Base-by-base conservation (phyloP, 345 rosid species). In the Mallotus nudiflorus region DNA sequence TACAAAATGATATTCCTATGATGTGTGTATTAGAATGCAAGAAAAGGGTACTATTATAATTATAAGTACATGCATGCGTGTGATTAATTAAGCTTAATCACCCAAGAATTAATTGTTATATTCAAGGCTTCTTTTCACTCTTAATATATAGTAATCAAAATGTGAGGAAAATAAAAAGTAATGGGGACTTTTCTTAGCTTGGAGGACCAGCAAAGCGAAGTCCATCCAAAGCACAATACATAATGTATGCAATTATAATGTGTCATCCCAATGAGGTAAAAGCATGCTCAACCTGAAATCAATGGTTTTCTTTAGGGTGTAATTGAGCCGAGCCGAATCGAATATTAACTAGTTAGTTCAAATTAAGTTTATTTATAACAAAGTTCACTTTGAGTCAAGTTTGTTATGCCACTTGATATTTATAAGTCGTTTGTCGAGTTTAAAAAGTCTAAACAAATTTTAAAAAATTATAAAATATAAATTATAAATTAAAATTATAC, bases 171-270 rank as follows among this genome's bases (percentile, higher is more conserved):
- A 42, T 9, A 42, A 31, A 13, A 42, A 1, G 5, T 20, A 8
- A 62, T 24, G 48, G 56, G 9, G 56, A 37, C 20, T 63, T 63
- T 67, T 19, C 73, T 75, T 72, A 54, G 77, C 86, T 84, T 81
- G 73, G 57, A 83, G 75, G 80, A 62, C 42, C 74, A 69, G 86
- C 81, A 87, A 82, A 75, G 81, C 18, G 39, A 4, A n/a, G n/a
- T n/a, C n/a, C n/a, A n/a, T n/a, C n/a, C n/a, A n/a, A 48, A 13
- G 25, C n/a, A 25, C 10, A 35, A 15, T 42, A 22, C 16, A 22
- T 67, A 53, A 70, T 62, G 29, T 33, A 52, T 35, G 80, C 62
- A 75, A 73, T 77, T 69, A 82, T 86, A 73, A 42, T 9, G 66
- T 51, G 45, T 74, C 24, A 80, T 68, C 65, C 57, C 67, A 51